Conservation (phyloP, 305 asterid species). For the Fraxinus greggii region DNA sequence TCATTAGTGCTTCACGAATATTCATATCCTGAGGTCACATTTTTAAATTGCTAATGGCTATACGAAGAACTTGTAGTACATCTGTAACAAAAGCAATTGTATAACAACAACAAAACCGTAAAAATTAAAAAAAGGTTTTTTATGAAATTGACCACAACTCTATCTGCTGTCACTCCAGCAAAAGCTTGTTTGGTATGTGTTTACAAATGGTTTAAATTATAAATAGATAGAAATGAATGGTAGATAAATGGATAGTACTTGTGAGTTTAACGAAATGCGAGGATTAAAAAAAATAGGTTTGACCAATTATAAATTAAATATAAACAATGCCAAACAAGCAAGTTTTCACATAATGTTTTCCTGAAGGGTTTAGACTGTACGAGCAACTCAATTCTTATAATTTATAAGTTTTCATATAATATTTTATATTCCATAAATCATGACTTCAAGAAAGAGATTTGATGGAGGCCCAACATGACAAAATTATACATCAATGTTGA, state of each 20-base stretch:
- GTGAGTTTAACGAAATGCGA: no score
- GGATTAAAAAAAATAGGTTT: not conserved
- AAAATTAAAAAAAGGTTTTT: not conserved
- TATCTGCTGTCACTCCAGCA: not conserved
- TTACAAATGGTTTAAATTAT: not conserved
- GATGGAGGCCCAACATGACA: not conserved
- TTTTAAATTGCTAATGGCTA: conserved; percentile 1
- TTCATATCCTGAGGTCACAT: conserved; percentile 58
- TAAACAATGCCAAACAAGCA: not conserved
- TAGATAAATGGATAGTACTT: no score
- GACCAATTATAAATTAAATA: not conserved
- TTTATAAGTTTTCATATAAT: no score
- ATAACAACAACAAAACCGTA: not conserved
- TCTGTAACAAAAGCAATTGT: not conserved
- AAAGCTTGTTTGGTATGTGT: not conserved
- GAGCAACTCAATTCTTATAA: not conserved
- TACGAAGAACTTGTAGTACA: not conserved
- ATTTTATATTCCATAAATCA: not conserved
- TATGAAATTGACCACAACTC: not conserved
- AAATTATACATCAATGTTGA: not conserved
- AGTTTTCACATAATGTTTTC: not conserved
- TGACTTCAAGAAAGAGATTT: not conserved
- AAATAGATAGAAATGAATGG: not conserved
- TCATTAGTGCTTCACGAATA: conserved; percentile 62
- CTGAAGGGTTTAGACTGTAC: not conserved